A percentile compares a stretch with the other conserved stretches of the same genome.
Conservation (phyloP, 2,329 filamentous ascomycete species). For the Sarocladium oryzae region DNA sequence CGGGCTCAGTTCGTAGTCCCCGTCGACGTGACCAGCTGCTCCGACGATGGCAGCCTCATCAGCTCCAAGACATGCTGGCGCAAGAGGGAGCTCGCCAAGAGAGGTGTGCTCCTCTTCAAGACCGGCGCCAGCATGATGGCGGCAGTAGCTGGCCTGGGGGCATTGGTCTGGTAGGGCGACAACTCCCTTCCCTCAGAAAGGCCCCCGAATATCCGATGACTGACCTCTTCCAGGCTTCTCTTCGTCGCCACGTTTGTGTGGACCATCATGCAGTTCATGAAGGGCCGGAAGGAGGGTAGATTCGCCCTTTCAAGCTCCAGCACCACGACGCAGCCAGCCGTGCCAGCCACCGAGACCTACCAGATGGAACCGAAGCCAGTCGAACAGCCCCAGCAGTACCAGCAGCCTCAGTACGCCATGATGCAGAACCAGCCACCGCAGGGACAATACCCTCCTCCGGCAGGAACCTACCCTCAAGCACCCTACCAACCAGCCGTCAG, state of each 20-base stretch:
- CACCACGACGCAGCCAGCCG: not conserved
- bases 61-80: conserved; percentile 31
- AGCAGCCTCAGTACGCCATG: conserved; percentile 4
- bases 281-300: conserved; percentile 31
- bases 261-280: conserved; percentile 27
- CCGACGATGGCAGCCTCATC: conserved; percentile 31
- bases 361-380: conserved; percentile 28
- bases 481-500: conserved; percentile 11
- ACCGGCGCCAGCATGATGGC: conserved; percentile 29
- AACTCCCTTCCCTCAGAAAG: too few species aligned
- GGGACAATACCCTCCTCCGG: conserved; percentile 10
- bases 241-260: conserved; percentile 32
- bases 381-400: conserved; percentile 16
- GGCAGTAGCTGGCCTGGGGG: conserved; percentile 36
- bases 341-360: conserved; percentile 18
- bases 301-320: conserved; percentile 19
- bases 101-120: conserved; percentile 27
- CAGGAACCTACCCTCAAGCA: conserved; percentile 5
- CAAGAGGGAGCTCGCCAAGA: conserved; percentile 19
- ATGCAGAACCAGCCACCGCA: conserved; percentile 6
- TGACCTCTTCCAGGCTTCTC: conserved; percentile 24
- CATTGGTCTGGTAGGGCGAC: conserved; percentile 33
- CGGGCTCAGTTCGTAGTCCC: conserved; percentile 29
- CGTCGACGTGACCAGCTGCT: conserved; percentile 24
- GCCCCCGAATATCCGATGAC: not conserved